Conservation (phyloP, 2,329 filamentous ascomycete genomes). For the Hypoxylon sp. region DNA sequence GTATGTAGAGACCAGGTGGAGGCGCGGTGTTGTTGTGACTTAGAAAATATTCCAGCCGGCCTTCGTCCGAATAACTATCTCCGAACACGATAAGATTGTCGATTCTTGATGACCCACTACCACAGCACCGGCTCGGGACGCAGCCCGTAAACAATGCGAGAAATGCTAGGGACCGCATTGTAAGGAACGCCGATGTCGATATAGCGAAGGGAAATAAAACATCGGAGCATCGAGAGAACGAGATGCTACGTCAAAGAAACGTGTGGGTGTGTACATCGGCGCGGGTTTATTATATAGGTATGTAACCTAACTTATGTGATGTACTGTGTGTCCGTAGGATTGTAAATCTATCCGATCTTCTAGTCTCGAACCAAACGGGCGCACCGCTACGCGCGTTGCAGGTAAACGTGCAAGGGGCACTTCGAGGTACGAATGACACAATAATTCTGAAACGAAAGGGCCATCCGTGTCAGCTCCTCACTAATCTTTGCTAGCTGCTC, state of each 20-base stretch:
- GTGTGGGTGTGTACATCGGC: background rate
- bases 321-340: constrained; percentile 12
- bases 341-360: constrained; percentile 17
- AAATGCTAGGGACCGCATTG: constrained; percentile 23
- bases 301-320: constrained; percentile 1
- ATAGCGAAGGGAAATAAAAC: constrained; percentile 17
- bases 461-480: constrained; percentile 3
- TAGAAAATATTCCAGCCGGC: constrained; percentile 72
- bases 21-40: constrained; percentile 69
- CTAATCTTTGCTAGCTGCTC: constrained; percentile 15
- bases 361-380: constrained; percentile 19
- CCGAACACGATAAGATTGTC: constrained; percentile 76
- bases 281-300: constrained; percentile 14
- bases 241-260: background rate
- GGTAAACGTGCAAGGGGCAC: constrained; percentile 1
- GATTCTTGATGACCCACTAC: constrained; percentile 53
- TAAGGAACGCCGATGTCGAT: background rate
- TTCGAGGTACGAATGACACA: constrained; percentile 5
- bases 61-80: constrained; percentile 82
- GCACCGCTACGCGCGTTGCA: constrained; percentile 3
- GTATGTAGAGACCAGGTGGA: constrained; percentile 66
- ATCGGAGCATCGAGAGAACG: constrained; percentile 11
- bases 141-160: constrained; percentile 12
- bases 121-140: constrained; percentile 9
- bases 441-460: constrained; percentile 16